A percentile compares a stretch with the other conserved stretches of the same genome.
Evolutionary conservation across 2,329 filamentous ascomycete species (phyloP).

Genomic region (Botrytis tulipae): DNA sequence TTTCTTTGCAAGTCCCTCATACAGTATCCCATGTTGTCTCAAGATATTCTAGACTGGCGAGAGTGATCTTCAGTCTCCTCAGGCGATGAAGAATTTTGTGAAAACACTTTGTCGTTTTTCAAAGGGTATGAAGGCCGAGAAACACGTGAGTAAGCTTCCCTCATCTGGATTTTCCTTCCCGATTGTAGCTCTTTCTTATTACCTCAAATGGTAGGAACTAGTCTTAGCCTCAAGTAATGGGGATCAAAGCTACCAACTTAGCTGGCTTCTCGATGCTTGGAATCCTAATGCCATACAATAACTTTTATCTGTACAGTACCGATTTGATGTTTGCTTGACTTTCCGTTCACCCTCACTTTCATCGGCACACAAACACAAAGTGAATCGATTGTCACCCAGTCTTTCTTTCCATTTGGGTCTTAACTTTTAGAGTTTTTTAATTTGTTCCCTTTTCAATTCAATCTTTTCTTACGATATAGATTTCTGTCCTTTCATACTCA

Average conservation of each 20-base stretch:
- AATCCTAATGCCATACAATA: neutral
- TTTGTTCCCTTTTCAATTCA: neutral
- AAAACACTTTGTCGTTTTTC: neutral
- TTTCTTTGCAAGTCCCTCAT: too few species aligned
- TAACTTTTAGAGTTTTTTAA: neutral
- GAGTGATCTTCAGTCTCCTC: neutral
- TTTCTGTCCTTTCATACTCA: neutral
- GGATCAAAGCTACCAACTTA: neutral
- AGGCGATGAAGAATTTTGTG: too few species aligned
- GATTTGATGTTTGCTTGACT: neutral
- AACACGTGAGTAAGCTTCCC: neutral
- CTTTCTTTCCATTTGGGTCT: neutral
- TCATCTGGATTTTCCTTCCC: neutral
- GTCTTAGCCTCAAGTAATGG: neutral
- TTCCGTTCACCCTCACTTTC: neutral
- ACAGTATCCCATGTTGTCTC: neutral
- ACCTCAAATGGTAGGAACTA: neutral
- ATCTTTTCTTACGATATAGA: neutral
- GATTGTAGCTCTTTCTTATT: neutral
- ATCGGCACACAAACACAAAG: neutral
- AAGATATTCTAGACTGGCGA: neutral
- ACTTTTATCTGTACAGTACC: neutral
- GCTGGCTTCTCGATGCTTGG: neutral
- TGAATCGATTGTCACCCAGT: neutral
- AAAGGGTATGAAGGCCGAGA: neutral